A percentile compares a stretch with the other conserved stretches of the same genome.
Evolutionary conservation across 2,329 filamentous ascomycete species (phyloP).

Genomic region (Paecilomyces dactylethromorphus): DNA sequence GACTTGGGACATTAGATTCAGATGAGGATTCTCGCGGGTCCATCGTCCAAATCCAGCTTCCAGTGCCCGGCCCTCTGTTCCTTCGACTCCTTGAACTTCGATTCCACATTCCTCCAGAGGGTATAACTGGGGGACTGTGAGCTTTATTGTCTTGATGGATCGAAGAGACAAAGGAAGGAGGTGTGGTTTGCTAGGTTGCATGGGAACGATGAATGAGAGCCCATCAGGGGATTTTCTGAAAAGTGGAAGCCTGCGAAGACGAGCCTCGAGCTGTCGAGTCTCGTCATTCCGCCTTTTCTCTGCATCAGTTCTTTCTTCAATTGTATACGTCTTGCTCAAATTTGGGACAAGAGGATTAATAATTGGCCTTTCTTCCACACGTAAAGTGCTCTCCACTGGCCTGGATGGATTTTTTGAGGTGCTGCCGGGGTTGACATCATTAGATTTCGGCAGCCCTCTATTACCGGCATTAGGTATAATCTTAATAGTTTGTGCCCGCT

Average conservation of each 20-base stretch:
- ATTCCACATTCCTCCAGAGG: constrained; percentile 63
- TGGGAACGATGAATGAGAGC: constrained; percentile 61
- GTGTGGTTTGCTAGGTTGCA: constrained; percentile 57
- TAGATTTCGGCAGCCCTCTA: constrained; percentile 7
- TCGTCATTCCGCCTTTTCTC: constrained; percentile 59
- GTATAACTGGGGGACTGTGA: constrained; percentile 66
- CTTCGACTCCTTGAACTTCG: constrained; percentile 58
- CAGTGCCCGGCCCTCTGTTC: constrained; percentile 54
- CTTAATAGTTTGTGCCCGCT: constrained; percentile 67
- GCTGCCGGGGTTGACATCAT: constrained; percentile 1
- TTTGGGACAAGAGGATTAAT: constrained; percentile 27
- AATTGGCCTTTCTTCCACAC: not conserved
- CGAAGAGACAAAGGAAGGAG: constrained; percentile 58
- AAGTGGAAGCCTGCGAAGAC: constrained; percentile 60
- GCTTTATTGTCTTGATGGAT: constrained; percentile 55
- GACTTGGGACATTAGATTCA: constrained; percentile 65
- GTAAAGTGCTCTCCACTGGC: not conserved
- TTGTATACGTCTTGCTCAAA: constrained; percentile 47
- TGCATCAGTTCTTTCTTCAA: constrained; percentile 56
- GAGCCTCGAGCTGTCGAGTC: constrained; percentile 65
- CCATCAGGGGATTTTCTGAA: constrained; percentile 67
- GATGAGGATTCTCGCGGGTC: constrained; percentile 49
- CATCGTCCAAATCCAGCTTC: constrained; percentile 60
- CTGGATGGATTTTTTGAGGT: not conserved
- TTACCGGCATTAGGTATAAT: constrained; percentile 56